Evolutionary conservation across 2,329 filamentous ascomycete genomes (phyloP), one percentile per base, ranked within the genome.

Genomic region (Diaporthe vexans): DNA sequence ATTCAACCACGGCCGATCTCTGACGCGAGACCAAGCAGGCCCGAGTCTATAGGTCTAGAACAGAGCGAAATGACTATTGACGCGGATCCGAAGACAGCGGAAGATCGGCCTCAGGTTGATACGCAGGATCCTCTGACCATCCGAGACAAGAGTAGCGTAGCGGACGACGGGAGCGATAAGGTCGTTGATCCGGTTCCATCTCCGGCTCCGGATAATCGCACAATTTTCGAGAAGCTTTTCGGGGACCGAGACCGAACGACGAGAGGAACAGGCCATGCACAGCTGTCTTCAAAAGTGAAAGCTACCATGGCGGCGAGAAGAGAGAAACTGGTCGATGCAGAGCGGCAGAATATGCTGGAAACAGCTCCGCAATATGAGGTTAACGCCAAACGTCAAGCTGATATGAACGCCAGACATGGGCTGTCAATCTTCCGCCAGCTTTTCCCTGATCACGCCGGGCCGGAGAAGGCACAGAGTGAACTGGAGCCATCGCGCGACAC

Each of bases 151-250:
- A 6, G 19, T 9, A 29, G 13, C 6, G 17, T n/a, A 40, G 63
- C 33, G 19, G 26, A 8, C 13, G 29, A 69, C 7, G 15, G 56
- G 51, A 13, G 65, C 4, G 24, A 5, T 6, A 9, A 15, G 26
- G 57, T 54, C 29, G 48, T 11, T 33, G 35, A 63, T 19, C 57
- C 70, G 26, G 17, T 29, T 5, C 57, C 54, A 46, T 3, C 71
- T 58, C 51, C 48, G 13, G 26, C 58, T 46, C 29, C 63, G 26
- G 63, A 68, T 35, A 29, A 29, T 15, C 74, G 51, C 21, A 71
- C 74, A 33, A 73, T 75, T 43, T 73, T 71, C 5, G 40, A 65
- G 15, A 69, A 70, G 33, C 48, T 75, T 33, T 75, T 75, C 15
- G 51, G 58, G 21, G 63, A 71, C 24, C 33, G 40, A 17, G 56